Evolutionary conservation across 768 basidiomycete genomes (phyloP), one percentile per base, ranked within the genome.

Genomic region (Calocera viscosa): DNA sequence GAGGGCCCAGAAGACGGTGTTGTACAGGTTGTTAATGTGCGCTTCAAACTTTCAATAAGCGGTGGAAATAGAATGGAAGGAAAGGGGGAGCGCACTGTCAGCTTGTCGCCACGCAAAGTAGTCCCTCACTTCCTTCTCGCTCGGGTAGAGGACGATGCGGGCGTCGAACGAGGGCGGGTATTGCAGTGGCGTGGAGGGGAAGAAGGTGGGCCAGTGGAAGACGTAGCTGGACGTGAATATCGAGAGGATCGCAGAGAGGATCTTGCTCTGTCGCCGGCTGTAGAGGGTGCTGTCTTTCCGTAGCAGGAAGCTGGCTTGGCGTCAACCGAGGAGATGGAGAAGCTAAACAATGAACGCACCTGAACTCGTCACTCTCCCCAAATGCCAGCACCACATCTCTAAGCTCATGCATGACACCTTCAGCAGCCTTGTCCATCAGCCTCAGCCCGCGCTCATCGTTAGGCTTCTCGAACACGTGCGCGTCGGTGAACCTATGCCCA

Each of bases 21-120:
- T 99, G 78, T 98, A 94, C 26, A 99, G 78, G 74, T 99, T 99
- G 74, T 99, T 99, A 74, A 98, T 89, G 74, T 99, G 96, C 0
- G 96, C 94, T 97, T 74, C 26, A 69, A 64, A 67, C 67, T 69
- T 33, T 34, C 38, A 11, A 60, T 64, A 60, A 26, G 39, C 35
- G 47, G 1, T 1, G 11, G 32, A 63, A 2, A 14, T 10, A 40
- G 16, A 24, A 10, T 24, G 60, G 34, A 47, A 47, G n/a, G 24
- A 11, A 77, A 14, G 32, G 19, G 40, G 28, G 17, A 64, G 26
- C 91, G 68, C 72, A 95, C 95, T 95, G 74, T 98, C 95, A 0
- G 88, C 90, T 75, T 98, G 96, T 67, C 96, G 79, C 96, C 96
- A 99, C 0, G 90, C 78, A 74, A 97, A 94, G 74, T 99, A 99